Conservation (phyloP, 2,329 filamentous ascomycete genomes). For the Orbilia quercus region DNA sequence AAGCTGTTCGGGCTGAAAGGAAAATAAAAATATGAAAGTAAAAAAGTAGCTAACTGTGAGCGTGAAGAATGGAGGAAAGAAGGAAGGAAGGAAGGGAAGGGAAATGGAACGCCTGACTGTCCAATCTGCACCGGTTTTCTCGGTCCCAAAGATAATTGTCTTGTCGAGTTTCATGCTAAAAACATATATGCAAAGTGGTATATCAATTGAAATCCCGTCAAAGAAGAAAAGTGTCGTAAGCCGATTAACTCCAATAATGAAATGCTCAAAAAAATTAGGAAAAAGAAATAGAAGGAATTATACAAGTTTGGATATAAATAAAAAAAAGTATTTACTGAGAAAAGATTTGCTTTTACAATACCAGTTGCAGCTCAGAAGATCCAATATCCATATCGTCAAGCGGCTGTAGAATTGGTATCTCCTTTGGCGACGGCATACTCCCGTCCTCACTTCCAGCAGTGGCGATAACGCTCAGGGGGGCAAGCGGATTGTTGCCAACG, state of each 20-base stretch:
- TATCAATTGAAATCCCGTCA: conserved; percentile 1
- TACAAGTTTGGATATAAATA: background rate
- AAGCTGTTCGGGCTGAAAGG: too few species aligned
- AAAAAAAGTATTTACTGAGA: conserved; percentile 17
- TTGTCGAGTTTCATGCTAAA: background rate
- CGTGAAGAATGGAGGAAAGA: background rate
- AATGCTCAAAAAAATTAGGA: conserved; percentile 19
- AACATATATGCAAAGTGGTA: conserved; percentile 17
- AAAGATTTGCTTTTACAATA: background rate
- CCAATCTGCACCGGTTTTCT: conserved; percentile 8
- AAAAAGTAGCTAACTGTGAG: background rate
- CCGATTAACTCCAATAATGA: conserved; percentile 13
- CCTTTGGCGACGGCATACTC: conserved; percentile 27
- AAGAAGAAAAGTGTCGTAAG: background rate
- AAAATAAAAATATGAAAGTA: conserved; percentile 1
- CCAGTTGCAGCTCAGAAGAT: background rate
- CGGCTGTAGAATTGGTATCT: conserved; percentile 40
- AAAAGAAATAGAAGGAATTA: conserved; percentile 16
- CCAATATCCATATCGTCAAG: conserved; percentile 54
- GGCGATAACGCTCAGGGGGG: conserved; percentile 39
- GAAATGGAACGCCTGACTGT: background rate
- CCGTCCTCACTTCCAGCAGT: conserved; percentile 34
- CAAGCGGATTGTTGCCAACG: conserved; percentile 19
- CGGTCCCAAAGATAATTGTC: background rate
- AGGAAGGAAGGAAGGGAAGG: background rate